Conservation (phyloP, 2,329 filamentous ascomycete genomes). For the Pseudogymnoascus sp. region DNA sequence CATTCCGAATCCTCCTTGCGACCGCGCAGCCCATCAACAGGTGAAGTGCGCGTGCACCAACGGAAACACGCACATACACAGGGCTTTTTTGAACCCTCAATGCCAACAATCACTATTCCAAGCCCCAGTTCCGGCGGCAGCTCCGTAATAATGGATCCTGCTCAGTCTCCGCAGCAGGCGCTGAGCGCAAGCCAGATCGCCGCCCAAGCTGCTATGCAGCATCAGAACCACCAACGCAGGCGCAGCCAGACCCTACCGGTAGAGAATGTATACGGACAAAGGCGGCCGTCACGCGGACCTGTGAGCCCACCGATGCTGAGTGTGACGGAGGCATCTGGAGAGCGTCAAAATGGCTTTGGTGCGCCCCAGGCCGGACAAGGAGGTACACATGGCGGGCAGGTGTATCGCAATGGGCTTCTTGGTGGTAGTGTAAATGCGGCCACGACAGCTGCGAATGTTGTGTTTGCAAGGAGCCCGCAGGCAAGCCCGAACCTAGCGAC, state of each 20-base stretch:
- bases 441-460: constrained; percentile 63
- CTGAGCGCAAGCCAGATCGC: constrained; percentile 68
- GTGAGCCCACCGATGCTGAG: constrained; percentile 55
- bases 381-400: constrained; percentile 20
- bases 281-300: constrained; percentile 35
- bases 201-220: constrained; percentile 66
- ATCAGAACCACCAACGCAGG: constrained; percentile 48
- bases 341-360: constrained; percentile 47
- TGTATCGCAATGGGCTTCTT: constrained; percentile 53
- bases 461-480: constrained; percentile 54
- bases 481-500: constrained; percentile 15
- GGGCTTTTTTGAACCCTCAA: constrained; percentile 66
- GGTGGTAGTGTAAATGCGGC: constrained; percentile 56
- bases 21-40: constrained; percentile 29
- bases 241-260: constrained; percentile 67
- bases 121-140: constrained; percentile 34
- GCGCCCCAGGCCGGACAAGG: constrained; percentile 23
- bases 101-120: constrained; percentile 53
- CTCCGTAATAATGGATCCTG: constrained; percentile 22
- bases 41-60: constrained; percentile 38
- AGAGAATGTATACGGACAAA: constrained; percentile 25
- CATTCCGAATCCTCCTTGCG: constrained; percentile 34
- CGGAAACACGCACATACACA: constrained; percentile 65
- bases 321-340: constrained; percentile 56
- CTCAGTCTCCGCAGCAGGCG: constrained; percentile 24